phyloP scores from a whole-genome alignment of 2,329 filamentous ascomycete species.

The Botrytis paeoniae region DNA sequence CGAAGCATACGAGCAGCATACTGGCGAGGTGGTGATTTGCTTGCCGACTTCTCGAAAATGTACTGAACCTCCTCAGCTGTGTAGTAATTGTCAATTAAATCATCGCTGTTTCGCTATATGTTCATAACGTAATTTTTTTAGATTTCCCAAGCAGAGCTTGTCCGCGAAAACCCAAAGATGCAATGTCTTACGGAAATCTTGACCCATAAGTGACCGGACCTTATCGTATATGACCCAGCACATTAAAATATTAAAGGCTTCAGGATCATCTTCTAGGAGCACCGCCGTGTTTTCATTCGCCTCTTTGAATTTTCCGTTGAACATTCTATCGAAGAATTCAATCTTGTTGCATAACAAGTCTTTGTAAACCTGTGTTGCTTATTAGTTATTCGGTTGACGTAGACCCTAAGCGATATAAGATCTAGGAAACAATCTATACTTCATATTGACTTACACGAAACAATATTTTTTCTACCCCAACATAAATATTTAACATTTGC shows the following conservation, averaged over 20 bases:
- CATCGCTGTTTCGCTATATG: background rate
- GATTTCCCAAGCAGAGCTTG: background rate
- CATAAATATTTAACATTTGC: slow-evolving; percentile 20
- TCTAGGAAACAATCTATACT: background rate
- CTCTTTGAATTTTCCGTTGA: slow-evolving; percentile 20
- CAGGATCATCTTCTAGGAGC: slow-evolving; percentile 21
- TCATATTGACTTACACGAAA: background rate
- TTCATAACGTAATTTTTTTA: slow-evolving; percentile 11
- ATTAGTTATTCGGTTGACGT: background rate
- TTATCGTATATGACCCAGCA: slow-evolving; percentile 17
- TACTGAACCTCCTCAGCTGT: background rate
- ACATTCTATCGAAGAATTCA: slow-evolving; percentile 26
- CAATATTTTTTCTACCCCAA: slow-evolving; percentile 15
- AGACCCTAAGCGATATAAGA: background rate
- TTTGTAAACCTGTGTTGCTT: slow-evolving; percentile 3
- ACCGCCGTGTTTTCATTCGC: background rate
- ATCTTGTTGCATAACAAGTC: slow-evolving; percentile 20
- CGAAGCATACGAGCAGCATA: background rate
- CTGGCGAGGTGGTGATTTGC: background rate
- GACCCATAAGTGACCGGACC: background rate
- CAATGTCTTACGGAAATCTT: background rate
- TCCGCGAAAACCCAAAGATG: slow-evolving; percentile 8
- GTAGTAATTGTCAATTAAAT: background rate
- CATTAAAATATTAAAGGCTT: slow-evolving; percentile 21
- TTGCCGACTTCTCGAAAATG: background rate